Evolutionary conservation across 1,139 yeast genomes (phyloP), one percentile per base, ranked within the genome.

Genomic region (Kodamaea alishanica): DNA sequence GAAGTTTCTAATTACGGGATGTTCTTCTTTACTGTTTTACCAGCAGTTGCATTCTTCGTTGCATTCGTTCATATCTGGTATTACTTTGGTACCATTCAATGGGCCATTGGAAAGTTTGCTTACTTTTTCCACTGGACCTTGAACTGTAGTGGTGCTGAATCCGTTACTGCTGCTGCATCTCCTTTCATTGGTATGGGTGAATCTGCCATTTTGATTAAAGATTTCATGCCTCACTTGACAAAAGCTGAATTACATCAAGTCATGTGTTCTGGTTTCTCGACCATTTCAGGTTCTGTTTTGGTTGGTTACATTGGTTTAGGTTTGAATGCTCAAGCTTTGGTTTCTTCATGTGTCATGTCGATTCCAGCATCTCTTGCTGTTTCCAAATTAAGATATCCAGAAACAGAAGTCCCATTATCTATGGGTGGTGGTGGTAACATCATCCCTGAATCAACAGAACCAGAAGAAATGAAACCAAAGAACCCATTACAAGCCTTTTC

Each of bases 131-230:
- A 73, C 66, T 80, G 84, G 84, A 56, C 79, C 28, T 70, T 79
- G 66, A 65, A 69, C 46, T 77, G 78, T 11, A 71, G 80, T 26
- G 86, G 86, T 49, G 84, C 85, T 34, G 86, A 80, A 56, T 79
- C 85, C 24, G 75, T 79, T 37, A 81, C 80, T 26, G 84, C 84
- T 8, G 82, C 84, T 33, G 85, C 85, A 1, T 76, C 84, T 31
- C 86, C 86, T 5, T 80, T 80, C 54, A 70, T 80, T 51, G 86
- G 86, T 35, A 81, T 78, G 52, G 85, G 86, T 54, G 86, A 80
- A 61, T 71, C 79, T 40, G 84, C 84, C 7, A 73, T 80, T 48
- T 70, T 80, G 49, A 71, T 80, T 53, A 79, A 79, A 58, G 81
- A 79, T 41, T 76, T 79, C 51, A 61, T 80, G 57, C 82, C 83